phyloP scores from a whole-genome alignment of 345 rosid species.

The Odontarrhena argentea region DNA sequence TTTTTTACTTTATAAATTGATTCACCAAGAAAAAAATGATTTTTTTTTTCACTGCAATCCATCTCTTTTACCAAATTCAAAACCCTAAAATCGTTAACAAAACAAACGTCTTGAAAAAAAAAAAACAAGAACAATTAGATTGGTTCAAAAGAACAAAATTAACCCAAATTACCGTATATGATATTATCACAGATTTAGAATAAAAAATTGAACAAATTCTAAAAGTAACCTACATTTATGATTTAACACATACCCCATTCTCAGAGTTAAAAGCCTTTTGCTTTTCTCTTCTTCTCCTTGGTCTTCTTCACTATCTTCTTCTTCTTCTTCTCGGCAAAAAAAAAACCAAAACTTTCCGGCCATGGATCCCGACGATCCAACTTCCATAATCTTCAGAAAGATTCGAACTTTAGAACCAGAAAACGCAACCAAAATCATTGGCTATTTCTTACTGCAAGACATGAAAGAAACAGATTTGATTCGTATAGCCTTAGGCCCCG shows the following conservation, averaged over 20 bases:
- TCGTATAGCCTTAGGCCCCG: slow-evolving; percentile 67
- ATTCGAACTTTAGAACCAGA: slow-evolving; percentile 74
- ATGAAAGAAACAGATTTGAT: slow-evolving; percentile 57
- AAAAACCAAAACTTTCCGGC: slow-evolving; percentile 12
- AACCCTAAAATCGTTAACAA: slow-evolving; percentile 21
- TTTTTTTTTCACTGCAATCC: neutral
- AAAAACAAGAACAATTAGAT: too few species aligned
- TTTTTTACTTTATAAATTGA: too few species aligned
- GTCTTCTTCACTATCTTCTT: slow-evolving; percentile 17
- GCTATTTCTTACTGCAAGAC: slow-evolving; percentile 74
- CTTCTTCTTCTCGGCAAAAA: neutral
- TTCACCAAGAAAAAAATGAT: too few species aligned
- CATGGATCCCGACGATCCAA: slow-evolving; percentile 76
- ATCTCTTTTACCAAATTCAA: slow-evolving; percentile 12
- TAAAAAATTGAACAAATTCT: neutral
- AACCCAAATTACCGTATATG: too few species aligned
- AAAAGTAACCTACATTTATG: slow-evolving; percentile 23
- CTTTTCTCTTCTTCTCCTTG: neutral
- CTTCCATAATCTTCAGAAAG: slow-evolving; percentile 55
- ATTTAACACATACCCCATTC: slow-evolving; percentile 20
- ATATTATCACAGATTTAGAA: too few species aligned
- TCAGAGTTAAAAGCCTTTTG: slow-evolving; percentile 8
- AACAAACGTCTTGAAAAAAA: neutral
- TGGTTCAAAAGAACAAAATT: too few species aligned
- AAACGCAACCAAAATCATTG: slow-evolving; percentile 80